Evolutionary conservation across 768 basidiomycete species (phyloP).

Genomic region (Harrya chromipes): DNA sequence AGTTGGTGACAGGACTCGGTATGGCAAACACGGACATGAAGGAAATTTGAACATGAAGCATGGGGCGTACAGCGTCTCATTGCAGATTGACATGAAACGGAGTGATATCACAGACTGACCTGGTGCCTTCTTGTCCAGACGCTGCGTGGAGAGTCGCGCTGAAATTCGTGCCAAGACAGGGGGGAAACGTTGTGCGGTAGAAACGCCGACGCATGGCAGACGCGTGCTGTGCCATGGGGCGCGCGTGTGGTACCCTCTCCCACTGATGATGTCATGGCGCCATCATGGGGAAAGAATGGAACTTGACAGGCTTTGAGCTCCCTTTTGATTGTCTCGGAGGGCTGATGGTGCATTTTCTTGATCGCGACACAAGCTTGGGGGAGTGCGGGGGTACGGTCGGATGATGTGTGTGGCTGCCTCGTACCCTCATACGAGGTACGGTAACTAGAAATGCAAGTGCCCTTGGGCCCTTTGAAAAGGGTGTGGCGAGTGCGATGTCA

Average conservation of each 20-base stretch:
- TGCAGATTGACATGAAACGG: neutral
- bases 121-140: constrained; percentile 2
- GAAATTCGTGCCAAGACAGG: neutral
- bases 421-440: neutral
- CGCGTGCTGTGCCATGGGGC: constrained; percentile 30
- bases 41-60: neutral
- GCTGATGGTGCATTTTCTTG: constrained; percentile 10
- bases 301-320: neutral
- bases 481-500: neutral
- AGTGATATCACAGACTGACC: constrained; percentile 4
- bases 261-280: constrained; percentile 19
- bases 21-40: constrained; percentile 7
- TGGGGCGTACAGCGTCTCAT: neutral
- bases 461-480: neutral
- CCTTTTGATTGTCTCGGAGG: constrained; percentile 14
- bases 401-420: constrained; percentile 21
- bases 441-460: constrained; percentile 6
- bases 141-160: neutral
- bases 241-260: constrained; percentile 10
- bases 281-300: constrained; percentile 4
- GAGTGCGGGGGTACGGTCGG: constrained; percentile 17
- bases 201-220: constrained; percentile 17
- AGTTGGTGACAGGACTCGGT: neutral
- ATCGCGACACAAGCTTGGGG: constrained; percentile 12
- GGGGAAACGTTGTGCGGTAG: constrained; percentile 7